phyloP scores from a whole-genome alignment of 2,329 filamentous ascomycete species.

The Chalara sp. region DNA sequence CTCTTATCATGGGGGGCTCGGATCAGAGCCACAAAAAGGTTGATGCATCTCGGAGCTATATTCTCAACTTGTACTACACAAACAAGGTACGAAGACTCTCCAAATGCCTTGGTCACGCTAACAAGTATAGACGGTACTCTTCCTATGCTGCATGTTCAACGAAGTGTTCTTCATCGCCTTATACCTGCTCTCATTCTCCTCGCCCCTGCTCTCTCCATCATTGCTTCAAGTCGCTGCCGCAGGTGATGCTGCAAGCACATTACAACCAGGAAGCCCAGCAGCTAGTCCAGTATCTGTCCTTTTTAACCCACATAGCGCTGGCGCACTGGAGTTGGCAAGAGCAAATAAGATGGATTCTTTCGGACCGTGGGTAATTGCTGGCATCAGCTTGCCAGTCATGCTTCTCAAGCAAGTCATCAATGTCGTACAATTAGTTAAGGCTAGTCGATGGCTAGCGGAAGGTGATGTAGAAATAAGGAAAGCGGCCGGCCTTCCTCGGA shows the following conservation, averaged over 20 bases:
- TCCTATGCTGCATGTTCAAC: slow-evolving; percentile 83
- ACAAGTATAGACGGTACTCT: slow-evolving; percentile 67
- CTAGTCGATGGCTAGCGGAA: slow-evolving; percentile 85
- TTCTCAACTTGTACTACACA: slow-evolving; percentile 93
- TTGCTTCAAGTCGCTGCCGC: slow-evolving; percentile 59
- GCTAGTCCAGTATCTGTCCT: slow-evolving; percentile 59
- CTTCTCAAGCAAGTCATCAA: slow-evolving; percentile 89
- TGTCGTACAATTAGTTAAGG: slow-evolving; percentile 87
- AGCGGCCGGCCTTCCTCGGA: slow-evolving; percentile 45
- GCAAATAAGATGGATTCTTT: slow-evolving; percentile 87
- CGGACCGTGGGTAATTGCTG: slow-evolving; percentile 73
- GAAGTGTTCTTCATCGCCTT: slow-evolving; percentile 97
- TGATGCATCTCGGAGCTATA: slow-evolving; percentile 77
- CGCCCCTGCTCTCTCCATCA: slow-evolving; percentile 78
- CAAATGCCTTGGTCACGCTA: background rate
- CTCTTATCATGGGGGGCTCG: slow-evolving; percentile 76
- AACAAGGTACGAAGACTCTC: slow-evolving; percentile 67
- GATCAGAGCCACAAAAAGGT: slow-evolving; percentile 87
- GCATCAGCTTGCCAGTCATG: slow-evolving; percentile 82
- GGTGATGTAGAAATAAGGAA: slow-evolving; percentile 68
- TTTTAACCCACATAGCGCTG: slow-evolving; percentile 88
- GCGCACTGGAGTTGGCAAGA: slow-evolving; percentile 82
- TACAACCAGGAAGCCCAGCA: slow-evolving; percentile 52
- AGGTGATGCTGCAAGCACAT: slow-evolving; percentile 43
- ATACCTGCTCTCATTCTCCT: slow-evolving; percentile 95